These are phyloP conservation scores for Aspergillus asperescens DNA, from an alignment of 495 filamentous ascomycete species.

Conservation along the genomic window DNA sequence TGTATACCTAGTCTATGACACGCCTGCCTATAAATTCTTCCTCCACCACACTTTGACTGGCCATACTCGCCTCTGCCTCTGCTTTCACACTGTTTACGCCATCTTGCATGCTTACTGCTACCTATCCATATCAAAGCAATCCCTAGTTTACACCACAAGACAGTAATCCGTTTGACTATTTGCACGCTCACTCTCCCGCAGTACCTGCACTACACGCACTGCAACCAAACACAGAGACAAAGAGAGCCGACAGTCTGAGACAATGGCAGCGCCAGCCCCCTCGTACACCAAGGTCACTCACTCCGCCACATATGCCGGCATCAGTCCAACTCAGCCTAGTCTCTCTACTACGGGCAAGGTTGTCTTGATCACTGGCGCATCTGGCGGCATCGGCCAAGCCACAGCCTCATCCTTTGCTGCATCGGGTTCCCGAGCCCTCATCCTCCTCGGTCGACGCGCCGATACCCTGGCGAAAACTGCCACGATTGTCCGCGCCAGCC, in stretches of 20 bases:
- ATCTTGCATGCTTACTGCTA: no score
- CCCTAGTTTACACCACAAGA: no score
- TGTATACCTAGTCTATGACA: no score
- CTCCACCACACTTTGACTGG: no score
- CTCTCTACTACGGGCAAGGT: conserved; percentile 31
- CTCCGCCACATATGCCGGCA: conserved; percentile 18
- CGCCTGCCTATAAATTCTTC: no score
- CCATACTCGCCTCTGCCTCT: not conserved
- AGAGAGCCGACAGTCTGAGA: no score
- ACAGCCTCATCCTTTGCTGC: conserved; percentile 44
- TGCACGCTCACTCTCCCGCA: not conserved
- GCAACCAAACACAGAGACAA: not conserved
- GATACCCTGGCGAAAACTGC: conserved; percentile 30
- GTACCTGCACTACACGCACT: not conserved
- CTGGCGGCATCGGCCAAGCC: conserved; percentile 18
- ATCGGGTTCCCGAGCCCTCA: conserved; percentile 16
- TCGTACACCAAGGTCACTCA: conserved; percentile 21
- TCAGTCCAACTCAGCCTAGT: conserved; percentile 18
- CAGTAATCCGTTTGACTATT: not conserved
- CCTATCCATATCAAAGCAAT: no score
- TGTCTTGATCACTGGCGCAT: conserved; percentile 21
- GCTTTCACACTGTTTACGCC: not conserved
- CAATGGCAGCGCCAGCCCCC: conserved; percentile 14
- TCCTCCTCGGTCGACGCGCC: conserved; percentile 35
- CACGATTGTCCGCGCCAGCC: conserved; percentile 23